These are phyloP conservation scores for Candida sakaeoensis DNA, from an alignment of 805 yeast species.

Conservation along the genomic window DNA sequence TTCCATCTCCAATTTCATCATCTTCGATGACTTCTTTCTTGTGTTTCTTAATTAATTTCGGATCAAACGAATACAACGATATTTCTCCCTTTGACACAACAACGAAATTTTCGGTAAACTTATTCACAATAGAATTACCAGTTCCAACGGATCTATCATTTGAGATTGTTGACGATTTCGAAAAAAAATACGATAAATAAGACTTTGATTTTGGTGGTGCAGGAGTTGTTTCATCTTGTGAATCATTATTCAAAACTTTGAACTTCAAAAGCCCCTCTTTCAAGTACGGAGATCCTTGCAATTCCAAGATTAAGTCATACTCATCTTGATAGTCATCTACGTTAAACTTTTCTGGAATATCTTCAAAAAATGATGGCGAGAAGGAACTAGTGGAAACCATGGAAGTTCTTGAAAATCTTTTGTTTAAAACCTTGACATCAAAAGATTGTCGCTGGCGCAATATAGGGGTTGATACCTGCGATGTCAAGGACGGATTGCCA, in stretches of 20 bases:
- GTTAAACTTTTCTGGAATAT: constrained; percentile 21
- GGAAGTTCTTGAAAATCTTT: constrained; percentile 33
- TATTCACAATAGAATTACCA: constrained; percentile 19
- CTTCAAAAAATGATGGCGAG: constrained; percentile 5
- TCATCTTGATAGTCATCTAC: constrained; percentile 42
- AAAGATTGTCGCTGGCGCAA: constrained; percentile 22
- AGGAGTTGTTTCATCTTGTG: constrained; percentile 24
- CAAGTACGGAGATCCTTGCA: constrained; percentile 73
- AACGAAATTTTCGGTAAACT: constrained; percentile 49
- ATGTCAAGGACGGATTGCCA: constrained; percentile 2
- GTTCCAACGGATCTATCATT: constrained; percentile 7
- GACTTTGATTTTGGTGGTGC: constrained; percentile 11
- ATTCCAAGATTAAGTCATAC: constrained; percentile 58
- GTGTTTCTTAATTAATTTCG: constrained; percentile 38
- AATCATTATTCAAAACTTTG: constrained; percentile 35
- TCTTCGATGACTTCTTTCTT: constrained; percentile 19
- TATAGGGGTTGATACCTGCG: constrained; percentile 5
- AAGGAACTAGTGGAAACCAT: constrained; percentile 30
- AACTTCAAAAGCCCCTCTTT: constrained; percentile 65
- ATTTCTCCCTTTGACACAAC: constrained; percentile 68
- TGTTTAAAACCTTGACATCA: constrained; percentile 19
- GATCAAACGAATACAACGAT: constrained; percentile 53
- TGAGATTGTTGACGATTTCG: constrained; percentile 4
- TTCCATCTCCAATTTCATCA: constrained; percentile 53
- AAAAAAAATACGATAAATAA: constrained; percentile 27